Evolutionary conservation across 169 alveolate genomes (phyloP).

Genomic region (Prorocentrum cordatum): DNA sequence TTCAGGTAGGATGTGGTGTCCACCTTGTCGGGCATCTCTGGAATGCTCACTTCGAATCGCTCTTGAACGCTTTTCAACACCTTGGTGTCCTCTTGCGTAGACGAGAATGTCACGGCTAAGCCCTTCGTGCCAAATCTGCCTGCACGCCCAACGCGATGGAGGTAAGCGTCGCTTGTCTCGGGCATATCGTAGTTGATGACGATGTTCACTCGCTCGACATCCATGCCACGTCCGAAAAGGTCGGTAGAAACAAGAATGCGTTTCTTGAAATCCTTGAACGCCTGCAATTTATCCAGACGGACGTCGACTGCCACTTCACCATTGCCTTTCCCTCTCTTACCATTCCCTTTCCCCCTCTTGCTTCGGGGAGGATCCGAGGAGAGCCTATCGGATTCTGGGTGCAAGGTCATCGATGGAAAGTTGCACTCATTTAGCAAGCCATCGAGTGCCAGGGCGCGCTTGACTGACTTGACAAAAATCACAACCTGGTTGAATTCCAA

Average conservation of each 20-base stretch:
- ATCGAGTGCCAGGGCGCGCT: slow-evolving; percentile 91
- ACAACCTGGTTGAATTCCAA: slow-evolving; percentile 98
- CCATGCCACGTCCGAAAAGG: slow-evolving; percentile 99
- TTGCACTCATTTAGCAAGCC: slow-evolving; percentile 88
- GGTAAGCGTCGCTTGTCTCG: slow-evolving; percentile 93
- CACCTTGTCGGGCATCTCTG: slow-evolving; percentile 92
- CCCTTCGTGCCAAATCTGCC: slow-evolving; percentile 99
- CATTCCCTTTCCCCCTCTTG: too few relatives aligned
- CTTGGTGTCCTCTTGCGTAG: slow-evolving; percentile 45
- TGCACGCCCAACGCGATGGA: slow-evolving; percentile 95
- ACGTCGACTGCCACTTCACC: too few relatives aligned
- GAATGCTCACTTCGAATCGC: slow-evolving; percentile 94
- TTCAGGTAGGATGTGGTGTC: slow-evolving; percentile 84
- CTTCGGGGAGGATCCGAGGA: too few relatives aligned
- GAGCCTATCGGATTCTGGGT: too few relatives aligned
- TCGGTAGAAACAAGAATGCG: slow-evolving; percentile 99
- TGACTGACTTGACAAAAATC: slow-evolving; percentile 93
- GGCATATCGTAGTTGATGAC: slow-evolving; percentile 87
- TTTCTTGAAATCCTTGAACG: slow-evolving; percentile 88
- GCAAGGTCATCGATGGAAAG: slow-evolving; percentile 57
- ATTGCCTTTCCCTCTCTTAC: too few relatives aligned
- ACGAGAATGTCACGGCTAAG: slow-evolving; percentile 94
- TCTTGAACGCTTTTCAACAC: slow-evolving; percentile 93
- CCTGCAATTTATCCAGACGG: background rate
- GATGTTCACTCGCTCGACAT: slow-evolving; percentile 97